Percentiles rank a stretch among this genome's conserved stretches.
phyloP scores from a whole-genome alignment of 2,329 filamentous ascomycete species.

The Trichoderma simmonsii region DNA sequence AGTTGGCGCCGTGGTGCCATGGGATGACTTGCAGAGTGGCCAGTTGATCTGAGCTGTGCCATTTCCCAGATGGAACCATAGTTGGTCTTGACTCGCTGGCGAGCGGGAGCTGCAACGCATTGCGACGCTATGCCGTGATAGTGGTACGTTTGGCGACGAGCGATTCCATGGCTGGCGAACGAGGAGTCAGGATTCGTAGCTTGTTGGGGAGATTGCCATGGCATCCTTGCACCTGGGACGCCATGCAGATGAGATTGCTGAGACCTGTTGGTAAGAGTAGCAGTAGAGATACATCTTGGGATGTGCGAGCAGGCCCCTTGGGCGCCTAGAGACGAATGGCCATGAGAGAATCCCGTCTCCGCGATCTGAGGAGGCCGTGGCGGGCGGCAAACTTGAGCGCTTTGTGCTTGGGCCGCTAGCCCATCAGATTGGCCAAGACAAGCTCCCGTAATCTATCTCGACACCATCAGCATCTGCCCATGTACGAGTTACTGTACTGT shows the following conservation, averaged over 20 bases:
- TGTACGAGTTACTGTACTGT: background rate
- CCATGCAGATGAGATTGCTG: conserved; percentile 12
- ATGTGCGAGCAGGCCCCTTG: background rate
- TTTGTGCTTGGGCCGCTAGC: background rate
- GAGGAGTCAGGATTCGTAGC: background rate
- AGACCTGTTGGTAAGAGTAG: background rate
- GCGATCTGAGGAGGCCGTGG: conserved; percentile 10
- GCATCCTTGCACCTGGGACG: conserved; percentile 3
- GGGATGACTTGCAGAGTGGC: conserved; percentile 17
- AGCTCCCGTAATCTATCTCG: conserved; percentile 1
- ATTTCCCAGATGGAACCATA: conserved; percentile 5
- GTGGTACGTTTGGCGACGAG: background rate
- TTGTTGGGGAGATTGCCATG: conserved; percentile 19
- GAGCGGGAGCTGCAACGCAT: conserved; percentile 14
- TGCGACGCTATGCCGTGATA: conserved; percentile 15
- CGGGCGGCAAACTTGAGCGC: conserved; percentile 6
- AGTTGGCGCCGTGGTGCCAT: background rate
- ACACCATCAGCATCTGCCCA: conserved; percentile 9
- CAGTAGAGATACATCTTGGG: background rate
- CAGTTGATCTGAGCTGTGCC: conserved; percentile 11
- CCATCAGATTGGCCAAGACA: background rate
- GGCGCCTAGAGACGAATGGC: background rate
- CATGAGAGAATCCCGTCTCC: background rate
- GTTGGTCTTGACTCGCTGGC: conserved; percentile 13
- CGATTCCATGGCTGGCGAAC: conserved; percentile 5